Evolutionary conservation across 2,329 filamentous ascomycete species (phyloP).

Genomic region (Bipolaris gigantea): DNA sequence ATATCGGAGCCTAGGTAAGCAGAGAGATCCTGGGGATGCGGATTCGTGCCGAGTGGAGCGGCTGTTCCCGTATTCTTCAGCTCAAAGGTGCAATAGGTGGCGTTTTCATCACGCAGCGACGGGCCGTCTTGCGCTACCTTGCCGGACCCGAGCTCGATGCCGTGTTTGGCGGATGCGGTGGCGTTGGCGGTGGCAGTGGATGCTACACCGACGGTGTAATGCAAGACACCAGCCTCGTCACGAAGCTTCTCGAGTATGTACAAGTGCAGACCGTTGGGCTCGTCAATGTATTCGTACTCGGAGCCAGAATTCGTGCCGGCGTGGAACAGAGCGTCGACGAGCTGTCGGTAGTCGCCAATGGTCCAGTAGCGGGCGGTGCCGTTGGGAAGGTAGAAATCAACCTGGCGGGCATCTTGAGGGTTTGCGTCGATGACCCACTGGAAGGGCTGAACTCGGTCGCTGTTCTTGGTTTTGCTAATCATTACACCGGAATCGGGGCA

Average conservation of each 20-base stretch:
- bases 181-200: slow-evolving; percentile 37
- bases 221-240: slow-evolving; percentile 49
- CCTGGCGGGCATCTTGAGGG: slow-evolving; percentile 55
- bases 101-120: background rate
- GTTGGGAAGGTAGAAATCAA: slow-evolving; percentile 56
- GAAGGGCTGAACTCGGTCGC: slow-evolving; percentile 49
- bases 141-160: background rate
- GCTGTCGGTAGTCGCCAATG: slow-evolving; percentile 58
- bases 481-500: slow-evolving; percentile 56
- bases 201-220: slow-evolving; percentile 54
- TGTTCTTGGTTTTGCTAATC: slow-evolving; percentile 57
- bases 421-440: slow-evolving; percentile 61
- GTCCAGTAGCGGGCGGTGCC: slow-evolving; percentile 53
- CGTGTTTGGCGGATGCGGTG: background rate
- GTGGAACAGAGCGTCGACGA: slow-evolving; percentile 59
- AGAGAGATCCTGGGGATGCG: background rate
- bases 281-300: slow-evolving; percentile 54
- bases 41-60: background rate
- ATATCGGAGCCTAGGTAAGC: background rate
- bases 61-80: background rate
- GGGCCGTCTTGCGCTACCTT: background rate
- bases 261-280: slow-evolving; percentile 54
- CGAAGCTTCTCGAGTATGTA: slow-evolving; percentile 53
- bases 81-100: background rate
- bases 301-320: slow-evolving; percentile 57